These are phyloP conservation scores for Diaporthe australafricana DNA, from an alignment of 2,329 filamentous ascomycete genomes.

Conservation along the genomic window DNA sequence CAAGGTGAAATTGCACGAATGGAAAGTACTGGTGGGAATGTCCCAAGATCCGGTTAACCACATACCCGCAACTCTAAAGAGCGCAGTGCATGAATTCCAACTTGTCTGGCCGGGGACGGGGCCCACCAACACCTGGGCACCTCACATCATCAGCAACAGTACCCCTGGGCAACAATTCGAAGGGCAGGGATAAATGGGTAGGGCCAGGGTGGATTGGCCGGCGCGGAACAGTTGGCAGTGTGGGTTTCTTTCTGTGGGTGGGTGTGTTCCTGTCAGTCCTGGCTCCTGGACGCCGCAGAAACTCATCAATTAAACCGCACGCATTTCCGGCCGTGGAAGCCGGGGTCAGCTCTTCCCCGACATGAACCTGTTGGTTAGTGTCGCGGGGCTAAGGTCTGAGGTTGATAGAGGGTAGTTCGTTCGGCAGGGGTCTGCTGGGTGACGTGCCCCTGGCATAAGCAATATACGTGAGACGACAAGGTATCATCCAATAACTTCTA, in stretches of 20 bases:
- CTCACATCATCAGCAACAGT: slow-evolving; percentile 5
- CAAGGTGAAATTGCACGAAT: slow-evolving; percentile 25
- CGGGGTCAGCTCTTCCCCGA: slow-evolving; percentile 13
- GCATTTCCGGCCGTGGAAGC: background rate
- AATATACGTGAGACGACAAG: slow-evolving; percentile 25
- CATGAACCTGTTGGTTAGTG: slow-evolving; percentile 21
- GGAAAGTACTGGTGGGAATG: slow-evolving; percentile 3
- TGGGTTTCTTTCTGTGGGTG: too few relatives aligned
- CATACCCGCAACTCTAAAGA: slow-evolving; percentile 24
- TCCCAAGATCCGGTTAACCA: slow-evolving; percentile 22
- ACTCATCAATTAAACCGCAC: slow-evolving; percentile 12
- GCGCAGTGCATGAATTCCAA: slow-evolving; percentile 15
- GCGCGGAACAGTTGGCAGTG: background rate
- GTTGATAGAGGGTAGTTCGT: slow-evolving; percentile 14
- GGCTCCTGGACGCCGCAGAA: slow-evolving; percentile 2
- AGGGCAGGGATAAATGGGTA: background rate
- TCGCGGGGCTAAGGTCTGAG: slow-evolving; percentile 25
- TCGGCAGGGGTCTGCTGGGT: slow-evolving; percentile 5
- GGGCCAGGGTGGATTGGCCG: background rate
- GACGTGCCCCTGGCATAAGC: slow-evolving; percentile 2
- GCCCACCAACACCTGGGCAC: background rate
- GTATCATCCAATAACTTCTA: slow-evolving; percentile 4
- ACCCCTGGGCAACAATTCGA: background rate
- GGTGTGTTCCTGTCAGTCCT: too few relatives aligned
- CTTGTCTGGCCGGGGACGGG: slow-evolving; percentile 21